Base-by-base conservation (phyloP, 768 basidiomycete species). In the Lactarius vividus region DNA sequence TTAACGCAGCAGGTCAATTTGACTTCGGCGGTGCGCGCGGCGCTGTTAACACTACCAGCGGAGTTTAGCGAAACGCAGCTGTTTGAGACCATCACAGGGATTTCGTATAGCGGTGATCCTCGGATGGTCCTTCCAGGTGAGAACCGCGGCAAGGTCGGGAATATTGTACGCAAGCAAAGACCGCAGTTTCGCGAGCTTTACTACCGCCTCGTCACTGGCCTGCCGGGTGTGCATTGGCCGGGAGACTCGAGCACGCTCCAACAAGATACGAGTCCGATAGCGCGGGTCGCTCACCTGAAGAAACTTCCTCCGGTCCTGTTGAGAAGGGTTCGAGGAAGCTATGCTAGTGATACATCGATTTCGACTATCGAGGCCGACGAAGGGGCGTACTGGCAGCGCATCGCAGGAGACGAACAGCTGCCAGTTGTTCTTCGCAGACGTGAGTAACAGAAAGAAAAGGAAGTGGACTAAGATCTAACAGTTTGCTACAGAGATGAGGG, bases 111-210 rank as follows among this genome's bases (percentile, higher is more conserved):
- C 49, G 95, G 95, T 23, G 95, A 99, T 74, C 92, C 93, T 37
- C 86, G 97, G 54, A 99, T 99, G 97, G 70, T 91, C 56, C 84
- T 96, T 5, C 95, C 95, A 1, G 94, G 88, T 0, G 97, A 99
- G 82, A 97, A 98, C 78, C 88, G 95, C 33, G 82, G 85, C 67
- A 99, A 99, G 79, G 89, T 99, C n/a, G 79, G 79, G 56, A 98
- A 98, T 76, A 98, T 99, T 71, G 96, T 98, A 49, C 79, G 81
- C 63, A 86, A 86, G 59, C 93, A 97, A 78, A 80, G 82, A 20
- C 82, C 83, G 20, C 92, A 95, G 75, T 98, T 98, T 78, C 84
- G 85, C 64, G 91, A 91, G 73, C 78, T 98, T 64, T 98, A 98
- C 80, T 86, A 87, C 74, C 84, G 88, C 31, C 80, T 92, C 16